These are phyloP conservation scores for Articulospora tetracladia DNA, from an alignment of 495 filamentous ascomycete genomes.

Conservation along the genomic window DNA sequence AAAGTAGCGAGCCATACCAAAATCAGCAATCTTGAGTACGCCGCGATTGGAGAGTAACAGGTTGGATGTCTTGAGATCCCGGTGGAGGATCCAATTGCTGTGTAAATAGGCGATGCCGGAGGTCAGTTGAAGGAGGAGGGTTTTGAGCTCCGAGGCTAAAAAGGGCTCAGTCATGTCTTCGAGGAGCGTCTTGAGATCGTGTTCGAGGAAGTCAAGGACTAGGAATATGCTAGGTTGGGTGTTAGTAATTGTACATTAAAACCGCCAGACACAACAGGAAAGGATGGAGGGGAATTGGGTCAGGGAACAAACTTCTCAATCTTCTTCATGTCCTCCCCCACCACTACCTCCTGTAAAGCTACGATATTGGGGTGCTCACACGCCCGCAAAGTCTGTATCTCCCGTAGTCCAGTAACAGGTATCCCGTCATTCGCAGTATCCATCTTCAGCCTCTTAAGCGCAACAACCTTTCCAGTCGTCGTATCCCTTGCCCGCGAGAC, in stretches of 20 bases:
- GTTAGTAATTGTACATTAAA: too few relatives aligned
- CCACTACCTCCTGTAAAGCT: slow-evolving; percentile 77
- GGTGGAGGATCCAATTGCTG: slow-evolving; percentile 88
- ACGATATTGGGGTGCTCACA: slow-evolving; percentile 73
- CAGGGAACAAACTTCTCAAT: slow-evolving; percentile 59
- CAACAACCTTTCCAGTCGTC: slow-evolving; percentile 80
- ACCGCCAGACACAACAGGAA: neutral
- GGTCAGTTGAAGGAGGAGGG: slow-evolving; percentile 76
- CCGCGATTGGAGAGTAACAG: slow-evolving; percentile 94
- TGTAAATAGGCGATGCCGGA: slow-evolving; percentile 86
- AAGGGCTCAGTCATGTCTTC: slow-evolving; percentile 95
- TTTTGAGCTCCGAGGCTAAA: slow-evolving; percentile 88
- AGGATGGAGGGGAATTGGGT: neutral
- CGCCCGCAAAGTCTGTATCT: slow-evolving; percentile 62
- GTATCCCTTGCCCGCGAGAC: slow-evolving; percentile 82
- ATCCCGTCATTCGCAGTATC: slow-evolving; percentile 80
- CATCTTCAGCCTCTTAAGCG: slow-evolving; percentile 93
- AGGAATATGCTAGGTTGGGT: slow-evolving; percentile 68
- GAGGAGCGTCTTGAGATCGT: slow-evolving; percentile 92
- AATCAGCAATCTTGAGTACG: slow-evolving; percentile 93
- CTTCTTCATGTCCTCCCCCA: slow-evolving; percentile 59
- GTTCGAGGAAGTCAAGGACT: slow-evolving; percentile 97
- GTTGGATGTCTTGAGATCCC: slow-evolving; percentile 96
- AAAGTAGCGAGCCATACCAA: slow-evolving; percentile 92
- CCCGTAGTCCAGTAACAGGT: slow-evolving; percentile 86